Percentiles rank a stretch among this genome's conserved stretches.
Conservation (phyloP, 805 yeast species). For the Clavispora carvajalis region DNA sequence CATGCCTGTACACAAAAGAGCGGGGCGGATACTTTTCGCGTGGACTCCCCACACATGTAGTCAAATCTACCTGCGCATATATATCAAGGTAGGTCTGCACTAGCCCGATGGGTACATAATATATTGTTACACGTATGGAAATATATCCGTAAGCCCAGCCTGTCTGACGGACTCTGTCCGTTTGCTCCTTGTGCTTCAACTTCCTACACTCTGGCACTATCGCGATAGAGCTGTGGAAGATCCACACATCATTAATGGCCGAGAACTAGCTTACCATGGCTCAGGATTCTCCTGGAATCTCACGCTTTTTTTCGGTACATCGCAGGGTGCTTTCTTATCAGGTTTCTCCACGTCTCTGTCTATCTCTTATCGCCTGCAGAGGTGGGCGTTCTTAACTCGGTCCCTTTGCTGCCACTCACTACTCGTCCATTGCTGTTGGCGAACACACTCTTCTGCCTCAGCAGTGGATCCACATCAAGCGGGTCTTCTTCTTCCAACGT, state of each 20-base stretch:
- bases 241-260: too few species aligned
- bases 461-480: not conserved
- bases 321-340: not conserved
- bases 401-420: slow-evolving; percentile 15
- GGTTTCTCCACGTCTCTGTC: slow-evolving; percentile 9
- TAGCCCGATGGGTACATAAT: not conserved
- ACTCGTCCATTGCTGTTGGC: slow-evolving; percentile 22
- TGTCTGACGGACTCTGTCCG: too few species aligned
- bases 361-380: not conserved
- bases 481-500: not conserved
- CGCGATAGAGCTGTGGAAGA: too few species aligned
- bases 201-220: too few species aligned
- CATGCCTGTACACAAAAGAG: not conserved
- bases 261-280: too few species aligned
- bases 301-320: too few species aligned
- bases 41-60: too few species aligned
- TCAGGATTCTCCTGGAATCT: too few species aligned
- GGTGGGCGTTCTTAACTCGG: not conserved
- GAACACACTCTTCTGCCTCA: slow-evolving; percentile 20
- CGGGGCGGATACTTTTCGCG: too few species aligned
- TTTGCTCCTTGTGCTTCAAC: too few species aligned
- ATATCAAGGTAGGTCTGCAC: too few species aligned
- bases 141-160: not conserved
- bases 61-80: too few species aligned
- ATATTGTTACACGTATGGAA: not conserved